Conservation (phyloP, 352 stramenopile genomes). For the Globisporangium iwayamae region DNA sequence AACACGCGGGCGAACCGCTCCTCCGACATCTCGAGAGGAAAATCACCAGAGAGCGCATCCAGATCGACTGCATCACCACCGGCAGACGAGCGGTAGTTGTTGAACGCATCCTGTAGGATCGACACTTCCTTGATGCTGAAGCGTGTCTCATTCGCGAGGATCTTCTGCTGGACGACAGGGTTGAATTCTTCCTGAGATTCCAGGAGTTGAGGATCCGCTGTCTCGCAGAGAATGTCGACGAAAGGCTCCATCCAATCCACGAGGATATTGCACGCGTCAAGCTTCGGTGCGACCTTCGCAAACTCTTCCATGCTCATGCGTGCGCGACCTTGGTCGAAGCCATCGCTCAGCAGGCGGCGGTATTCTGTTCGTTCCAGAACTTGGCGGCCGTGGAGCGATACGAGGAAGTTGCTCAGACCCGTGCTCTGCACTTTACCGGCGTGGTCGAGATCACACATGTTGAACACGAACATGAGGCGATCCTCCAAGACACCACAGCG, state of each 20-base stretch:
- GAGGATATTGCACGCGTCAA: conserved; percentile 52
- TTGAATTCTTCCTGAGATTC: conserved; percentile 89
- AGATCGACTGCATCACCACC: conserved; percentile 74
- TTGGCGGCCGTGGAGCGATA: conserved; percentile 73
- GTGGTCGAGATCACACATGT: conserved; percentile 88
- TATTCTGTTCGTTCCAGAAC: conserved; percentile 76
- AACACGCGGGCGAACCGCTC: conserved; percentile 77
- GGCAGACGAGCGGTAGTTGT: conserved; percentile 70
- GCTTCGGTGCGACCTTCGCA: conserved; percentile 49
- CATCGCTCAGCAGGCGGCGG: conserved; percentile 67
- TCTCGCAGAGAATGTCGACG: conserved; percentile 84
- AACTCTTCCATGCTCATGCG: conserved; percentile 77
- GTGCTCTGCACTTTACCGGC: conserved; percentile 84
- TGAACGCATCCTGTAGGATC: conserved; percentile 81
- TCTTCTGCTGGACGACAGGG: conserved; percentile 85
- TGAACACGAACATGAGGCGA: conserved; percentile 77
- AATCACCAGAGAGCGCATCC: conserved; percentile 72
- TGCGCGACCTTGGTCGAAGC: conserved; percentile 77
- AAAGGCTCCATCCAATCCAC: conserved; percentile 85
- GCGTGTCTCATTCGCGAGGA: conserved; percentile 77
- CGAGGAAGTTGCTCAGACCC: conserved; percentile 80
- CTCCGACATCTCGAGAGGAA: conserved; percentile 83
- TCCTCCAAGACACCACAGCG: conserved; percentile 70
- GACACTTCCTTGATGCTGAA: conserved; percentile 79
- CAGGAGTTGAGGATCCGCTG: conserved; percentile 65